A percentile compares a stretch with the other conserved stretches of the same genome.
These are phyloP conservation scores for Gryganskiella cystojenkinii DNA, from an alignment of 192 early-diverging fungal genomes.

Conservation along the genomic window DNA sequence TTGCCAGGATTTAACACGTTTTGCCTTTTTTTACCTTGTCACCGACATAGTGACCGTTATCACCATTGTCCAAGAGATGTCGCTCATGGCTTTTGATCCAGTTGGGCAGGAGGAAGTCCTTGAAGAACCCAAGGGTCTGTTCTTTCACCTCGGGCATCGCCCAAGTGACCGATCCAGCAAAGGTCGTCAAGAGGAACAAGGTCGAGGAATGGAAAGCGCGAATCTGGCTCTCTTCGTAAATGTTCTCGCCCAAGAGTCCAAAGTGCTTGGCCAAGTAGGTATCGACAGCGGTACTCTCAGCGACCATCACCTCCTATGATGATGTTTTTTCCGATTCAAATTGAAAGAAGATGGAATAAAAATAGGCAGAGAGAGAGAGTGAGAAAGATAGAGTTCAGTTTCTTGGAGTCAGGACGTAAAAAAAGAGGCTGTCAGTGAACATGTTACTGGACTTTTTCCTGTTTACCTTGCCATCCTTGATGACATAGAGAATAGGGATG, in stretches of 20 bases:
- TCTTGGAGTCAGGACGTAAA: too few relatives aligned
- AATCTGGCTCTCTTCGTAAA: conserved; percentile 23
- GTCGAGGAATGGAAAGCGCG: conserved; percentile 11
- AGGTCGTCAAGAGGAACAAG: not conserved
- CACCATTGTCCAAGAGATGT: conserved; percentile 22
- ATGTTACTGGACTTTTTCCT: too few relatives aligned
- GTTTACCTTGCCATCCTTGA: conserved; percentile 19
- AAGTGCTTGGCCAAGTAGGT: conserved; percentile 25
- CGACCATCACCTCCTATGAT: conserved; percentile 13
- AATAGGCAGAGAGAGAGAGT: too few relatives aligned
- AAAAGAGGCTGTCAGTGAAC: not conserved
- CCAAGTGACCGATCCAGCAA: not conserved
- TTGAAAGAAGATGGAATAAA: too few relatives aligned
- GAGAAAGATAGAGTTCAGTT: too few relatives aligned
- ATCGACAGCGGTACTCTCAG: conserved; percentile 9
- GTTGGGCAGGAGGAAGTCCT: not conserved
- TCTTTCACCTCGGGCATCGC: not conserved
- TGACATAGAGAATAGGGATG: conserved; percentile 14
- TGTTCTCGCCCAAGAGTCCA: conserved; percentile 23
- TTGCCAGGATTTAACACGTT: not conserved
- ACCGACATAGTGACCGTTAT: conserved; percentile 25
- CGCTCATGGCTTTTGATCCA: conserved; percentile 16
- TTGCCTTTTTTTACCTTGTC: conserved; percentile 14
- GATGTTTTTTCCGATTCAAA: too few relatives aligned
- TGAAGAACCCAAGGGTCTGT: not conserved